These are phyloP conservation scores for Pulveroboletus sp. DNA, from an alignment of 768 basidiomycete species.

Conservation along the genomic window DNA sequence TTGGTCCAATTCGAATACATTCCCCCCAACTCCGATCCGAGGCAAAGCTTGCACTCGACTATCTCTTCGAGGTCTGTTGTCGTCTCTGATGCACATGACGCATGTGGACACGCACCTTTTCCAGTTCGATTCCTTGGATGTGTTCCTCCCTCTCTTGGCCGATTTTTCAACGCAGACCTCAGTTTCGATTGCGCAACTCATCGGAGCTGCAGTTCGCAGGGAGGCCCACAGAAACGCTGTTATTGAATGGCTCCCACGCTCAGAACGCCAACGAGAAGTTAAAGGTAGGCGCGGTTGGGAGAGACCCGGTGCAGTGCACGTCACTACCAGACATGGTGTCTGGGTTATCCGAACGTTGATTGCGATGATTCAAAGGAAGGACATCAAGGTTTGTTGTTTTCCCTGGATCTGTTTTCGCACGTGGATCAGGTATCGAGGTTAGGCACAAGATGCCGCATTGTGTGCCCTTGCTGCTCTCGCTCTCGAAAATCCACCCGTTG, in stretches of 20 bases:
- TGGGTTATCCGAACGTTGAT: constrained; percentile 57
- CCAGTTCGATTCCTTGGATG: constrained; percentile 58
- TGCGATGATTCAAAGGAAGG: constrained; percentile 43
- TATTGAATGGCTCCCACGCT: constrained; percentile 58
- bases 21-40: constrained; percentile 40
- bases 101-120: background rate
- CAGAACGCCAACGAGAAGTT: constrained; percentile 50
- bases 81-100: background rate
- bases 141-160: constrained; percentile 59
- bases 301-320: constrained; percentile 41
- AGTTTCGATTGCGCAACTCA: constrained; percentile 54
- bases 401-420: background rate
- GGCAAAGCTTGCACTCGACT: constrained; percentile 53
- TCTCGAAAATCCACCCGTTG: constrained; percentile 55
- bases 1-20: constrained; percentile 50
- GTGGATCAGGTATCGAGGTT: background rate
- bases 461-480: constrained; percentile 61
- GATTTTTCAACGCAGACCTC: constrained; percentile 39
- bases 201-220: constrained; percentile 48
- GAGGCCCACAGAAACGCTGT: constrained; percentile 46
- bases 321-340: constrained; percentile 43
- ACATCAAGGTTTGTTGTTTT: constrained; percentile 44
- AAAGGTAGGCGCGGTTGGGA: constrained; percentile 73
- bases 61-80: constrained; percentile 52
- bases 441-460: constrained; percentile 66